Evolutionary conservation across 306 rosid species (phyloP), one percentile per base, ranked within the genome.

Genomic region (Vigna unguiculata): DNA sequence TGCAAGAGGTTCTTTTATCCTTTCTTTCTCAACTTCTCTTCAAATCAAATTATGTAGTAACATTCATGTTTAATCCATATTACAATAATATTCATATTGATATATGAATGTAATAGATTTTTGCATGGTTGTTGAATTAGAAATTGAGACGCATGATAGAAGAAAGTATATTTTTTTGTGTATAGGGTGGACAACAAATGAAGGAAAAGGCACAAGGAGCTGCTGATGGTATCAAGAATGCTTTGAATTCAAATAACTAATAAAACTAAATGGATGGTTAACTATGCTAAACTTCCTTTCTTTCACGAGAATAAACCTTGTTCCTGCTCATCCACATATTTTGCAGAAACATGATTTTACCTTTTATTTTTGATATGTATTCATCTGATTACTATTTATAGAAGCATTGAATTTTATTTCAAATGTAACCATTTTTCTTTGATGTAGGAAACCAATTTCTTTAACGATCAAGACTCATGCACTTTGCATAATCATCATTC

Each of bases 141-240:
- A 34, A 34, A 5, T 34, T 6, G 6, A 34, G 7, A 38, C 8
- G 3, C 11, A 7, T 1, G 43, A 38, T 38, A 7, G 8, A 38
- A 8, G 1, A 7, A 21, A 2, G 28, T 34, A 0, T 32, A 19
- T 62, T 80, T 52, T 49, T 4, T 25, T 55, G 2, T 68, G 3
- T 53, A 28, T 16, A 89, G 85, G 71, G 81, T 3, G 96, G 96
- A 1, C 79, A 84, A 51, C 92, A 83, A 55, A 32, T 85, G 71
- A 40, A 45, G 76, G 88, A 74, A 0, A 80, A 71, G 72, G 93
- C 91, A 19, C 84, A 83, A 62, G 96, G 83, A 45, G 91, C 92
- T 21, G 85, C 67, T 25, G 93, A 87, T 0, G 77, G 88, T 13
- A 78, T 83, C 57, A 92, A 90, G 88, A 54, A 84, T 84, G 91